Conservation (phyloP, 345 rosid species). For the Sonneratia alba region DNA sequence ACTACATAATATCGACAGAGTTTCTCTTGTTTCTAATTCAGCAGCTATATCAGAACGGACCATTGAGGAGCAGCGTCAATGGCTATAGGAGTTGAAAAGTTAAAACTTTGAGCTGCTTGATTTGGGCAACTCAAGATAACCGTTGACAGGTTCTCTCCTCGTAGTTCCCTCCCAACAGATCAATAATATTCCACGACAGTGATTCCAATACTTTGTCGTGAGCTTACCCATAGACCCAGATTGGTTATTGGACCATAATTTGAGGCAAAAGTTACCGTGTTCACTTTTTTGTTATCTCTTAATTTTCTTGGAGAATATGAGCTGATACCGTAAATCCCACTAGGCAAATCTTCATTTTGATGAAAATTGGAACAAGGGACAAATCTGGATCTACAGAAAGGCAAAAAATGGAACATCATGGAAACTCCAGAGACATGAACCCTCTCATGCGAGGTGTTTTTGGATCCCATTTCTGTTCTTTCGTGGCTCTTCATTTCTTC, state of each 20-base stretch:
- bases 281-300: no score
- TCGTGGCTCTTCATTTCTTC: not conserved
- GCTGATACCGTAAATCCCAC: not conserved
- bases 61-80: not conserved
- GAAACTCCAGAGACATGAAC: not conserved
- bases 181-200: not conserved
- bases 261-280: no score
- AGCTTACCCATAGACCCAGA: no score
- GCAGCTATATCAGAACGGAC: not conserved
- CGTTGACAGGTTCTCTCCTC: not conserved
- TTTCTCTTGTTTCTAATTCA: not conserved
- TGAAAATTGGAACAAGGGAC: not conserved
- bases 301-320: no score
- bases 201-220: not conserved
- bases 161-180: not conserved
- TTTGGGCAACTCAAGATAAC: not conserved
- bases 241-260: no score
- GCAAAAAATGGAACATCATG: not conserved
- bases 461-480: no score
- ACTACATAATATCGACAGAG: not conserved
- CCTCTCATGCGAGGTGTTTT: no score
- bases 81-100: not conserved
- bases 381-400: not conserved
- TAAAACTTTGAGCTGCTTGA: not conserved
- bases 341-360: not conserved